These are phyloP conservation scores for Withania somnifera DNA, from an alignment of 305 asterid genomes.

Conservation along the genomic window DNA sequence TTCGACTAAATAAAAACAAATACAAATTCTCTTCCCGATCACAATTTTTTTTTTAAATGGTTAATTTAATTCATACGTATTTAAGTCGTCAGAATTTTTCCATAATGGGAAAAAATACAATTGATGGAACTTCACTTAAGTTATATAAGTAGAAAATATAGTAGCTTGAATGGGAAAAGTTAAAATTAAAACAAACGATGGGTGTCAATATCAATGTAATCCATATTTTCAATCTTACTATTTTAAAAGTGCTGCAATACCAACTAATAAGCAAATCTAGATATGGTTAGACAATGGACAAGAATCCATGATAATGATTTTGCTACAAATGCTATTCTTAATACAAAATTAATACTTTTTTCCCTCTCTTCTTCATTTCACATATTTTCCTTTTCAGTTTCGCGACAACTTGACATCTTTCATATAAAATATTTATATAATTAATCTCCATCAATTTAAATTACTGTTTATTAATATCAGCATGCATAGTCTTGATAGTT, in stretches of 20 bases:
- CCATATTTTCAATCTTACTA: slow-evolving; percentile 2
- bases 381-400: slow-evolving; percentile 5
- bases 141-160: not conserved
- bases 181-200: not conserved
- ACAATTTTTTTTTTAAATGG: not conserved
- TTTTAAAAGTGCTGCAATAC: slow-evolving; percentile 18
- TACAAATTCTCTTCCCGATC: not conserved
- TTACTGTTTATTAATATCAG: not conserved
- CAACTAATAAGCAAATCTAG: slow-evolving; percentile 15
- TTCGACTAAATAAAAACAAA: not conserved
- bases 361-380: not conserved
- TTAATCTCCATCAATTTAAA: not conserved
- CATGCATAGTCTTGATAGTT: not conserved
- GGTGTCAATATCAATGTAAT: slow-evolving; percentile 12
- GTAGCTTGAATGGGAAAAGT: not conserved
- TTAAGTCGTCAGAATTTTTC: not conserved
- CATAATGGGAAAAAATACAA: not conserved
- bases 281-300: slow-evolving; percentile 11
- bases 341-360: not conserved
- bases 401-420: not conserved
- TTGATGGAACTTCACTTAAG: not conserved
- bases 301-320: slow-evolving; percentile 6
- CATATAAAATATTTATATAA: not conserved
- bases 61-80: not conserved
- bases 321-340: not conserved